Evolutionary conservation across 345 rosid genomes (phyloP).

Genomic region (Eucalyptus pauciflora): DNA sequence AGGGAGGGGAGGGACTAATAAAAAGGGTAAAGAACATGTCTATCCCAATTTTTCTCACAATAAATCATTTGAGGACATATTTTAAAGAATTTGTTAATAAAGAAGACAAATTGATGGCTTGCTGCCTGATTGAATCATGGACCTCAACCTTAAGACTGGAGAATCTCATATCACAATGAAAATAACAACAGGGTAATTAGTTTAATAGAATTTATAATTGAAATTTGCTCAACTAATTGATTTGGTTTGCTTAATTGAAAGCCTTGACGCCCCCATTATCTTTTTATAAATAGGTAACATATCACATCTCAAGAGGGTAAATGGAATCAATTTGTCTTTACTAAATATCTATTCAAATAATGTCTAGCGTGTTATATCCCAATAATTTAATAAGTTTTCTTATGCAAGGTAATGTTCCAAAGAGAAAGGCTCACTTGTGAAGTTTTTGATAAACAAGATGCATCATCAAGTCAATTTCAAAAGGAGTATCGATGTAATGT

Average conservation of each 20-base stretch:
- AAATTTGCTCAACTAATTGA: too few relatives aligned
- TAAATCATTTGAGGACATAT: too few relatives aligned
- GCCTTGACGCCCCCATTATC: not conserved
- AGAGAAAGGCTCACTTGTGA: not conserved
- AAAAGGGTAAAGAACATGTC: too few relatives aligned
- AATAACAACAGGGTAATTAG: fast-evolving
- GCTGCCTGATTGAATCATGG: fast-evolving
- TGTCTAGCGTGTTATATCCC: not conserved
- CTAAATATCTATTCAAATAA: not conserved
- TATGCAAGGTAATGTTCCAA: not conserved
- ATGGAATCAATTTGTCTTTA: not conserved
- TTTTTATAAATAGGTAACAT: not conserved
- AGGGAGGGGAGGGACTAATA: too few relatives aligned
- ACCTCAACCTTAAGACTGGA: not conserved
- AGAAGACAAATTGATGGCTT: not conserved
- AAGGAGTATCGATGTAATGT: not conserved
- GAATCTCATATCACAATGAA: not conserved
- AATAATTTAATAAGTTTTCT: too few relatives aligned
- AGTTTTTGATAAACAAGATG: not conserved
- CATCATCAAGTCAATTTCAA: not conserved
- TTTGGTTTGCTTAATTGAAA: not conserved
- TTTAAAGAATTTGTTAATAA: too few relatives aligned
- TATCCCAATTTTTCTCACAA: too few relatives aligned
- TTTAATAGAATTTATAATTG: not conserved
- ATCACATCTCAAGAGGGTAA: not conserved